Base-by-base conservation (phyloP, 805 yeast genomes). In the Lachancea cidri region DNA sequence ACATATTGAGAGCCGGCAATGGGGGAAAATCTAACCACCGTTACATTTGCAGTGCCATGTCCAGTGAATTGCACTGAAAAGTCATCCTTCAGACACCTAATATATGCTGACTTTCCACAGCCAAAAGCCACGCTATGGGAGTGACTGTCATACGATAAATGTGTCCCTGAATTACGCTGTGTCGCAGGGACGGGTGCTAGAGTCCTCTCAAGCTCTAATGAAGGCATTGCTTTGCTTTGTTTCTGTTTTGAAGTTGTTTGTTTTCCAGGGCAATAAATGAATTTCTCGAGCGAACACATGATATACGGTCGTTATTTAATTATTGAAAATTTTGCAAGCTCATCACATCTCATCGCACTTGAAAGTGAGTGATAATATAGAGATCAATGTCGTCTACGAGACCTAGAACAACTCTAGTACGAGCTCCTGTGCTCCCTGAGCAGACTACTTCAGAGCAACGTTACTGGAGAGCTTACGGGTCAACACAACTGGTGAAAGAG, bases 401-500 rank as follows among this genome's bases (percentile, higher is more conserved):
- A 56, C 82, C 79, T 47, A 74, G 86, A 60, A 73, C 86, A 6
- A 70, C 74, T 19, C 81, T 79, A 20, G 75, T 74, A 22, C 74
- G 86, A 58, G 79, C 77, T 46, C 84, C 96, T 1, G 79, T 85
- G 1, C 73, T 86, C 38, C 94, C 96, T 2, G 79, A 85, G 8
- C 67, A 63, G 35, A 81, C 89, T 2, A 86, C 96, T 0, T 91
- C 96, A 1, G 98, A 91, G 51, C 95, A 88, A 57, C 74, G 94
- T 52, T 91, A 85, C 67, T 93, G 98, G 98, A 73, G 94, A 53
- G 85, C 87, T 5, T 89, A 82, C 61, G 71, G 76, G 22, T 83
- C 79, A 49, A 91, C 98, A 2, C 91, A 91, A 59, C 71, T 93
- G 29, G 87, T 89, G 19, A 91, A 93, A 62, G 98, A 93, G 62